A percentile compares a stretch with the other conserved stretches of the same genome.
Evolutionary conservation across 768 basidiomycete genomes (phyloP).

Genomic region (Rhodotorula diobovata): DNA sequence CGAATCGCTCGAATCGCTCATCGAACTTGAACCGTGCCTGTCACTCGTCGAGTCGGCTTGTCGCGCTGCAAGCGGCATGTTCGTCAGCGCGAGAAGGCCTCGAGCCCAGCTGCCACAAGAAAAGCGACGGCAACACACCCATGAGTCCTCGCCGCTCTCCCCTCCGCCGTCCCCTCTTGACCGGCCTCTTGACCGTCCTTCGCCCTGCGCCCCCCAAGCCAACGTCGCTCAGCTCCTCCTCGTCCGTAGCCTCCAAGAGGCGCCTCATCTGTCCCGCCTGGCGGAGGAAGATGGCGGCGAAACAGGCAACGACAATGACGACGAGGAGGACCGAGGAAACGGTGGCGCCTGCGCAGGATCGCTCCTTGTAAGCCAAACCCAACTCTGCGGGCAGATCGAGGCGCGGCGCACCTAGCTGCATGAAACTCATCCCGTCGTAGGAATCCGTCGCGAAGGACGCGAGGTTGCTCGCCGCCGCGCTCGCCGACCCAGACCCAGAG

Average conservation of each 20-base stretch:
- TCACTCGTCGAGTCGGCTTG: no score
- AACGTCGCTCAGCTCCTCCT: not conserved
- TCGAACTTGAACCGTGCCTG: no score
- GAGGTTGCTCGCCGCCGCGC: not conserved
- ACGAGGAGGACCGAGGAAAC: not conserved
- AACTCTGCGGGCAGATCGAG: not conserved
- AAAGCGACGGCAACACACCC: not conserved
- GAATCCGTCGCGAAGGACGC: not conserved
- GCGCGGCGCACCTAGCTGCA: not conserved
- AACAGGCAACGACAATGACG: not conserved
- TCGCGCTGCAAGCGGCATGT: no score
- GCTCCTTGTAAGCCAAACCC: not conserved
- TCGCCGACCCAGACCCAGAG: no score
- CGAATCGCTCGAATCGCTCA: conserved; percentile 1
- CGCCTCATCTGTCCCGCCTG: conserved; percentile 1
- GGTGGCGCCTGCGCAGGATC: not conserved
- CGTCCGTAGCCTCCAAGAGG: not conserved
- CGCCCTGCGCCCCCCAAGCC: not conserved
- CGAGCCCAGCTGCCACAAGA: not conserved
- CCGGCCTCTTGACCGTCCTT: not conserved
- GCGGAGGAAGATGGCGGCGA: not conserved
- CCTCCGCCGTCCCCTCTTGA: not conserved
- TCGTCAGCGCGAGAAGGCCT: not conserved
- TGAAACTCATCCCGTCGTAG: not conserved
- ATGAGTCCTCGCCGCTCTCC: not conserved